A percentile compares a stretch with the other conserved stretches of the same genome.
Evolutionary conservation across 2,329 filamentous ascomycete species (phyloP).

Genomic region (Fusarium domesticum): DNA sequence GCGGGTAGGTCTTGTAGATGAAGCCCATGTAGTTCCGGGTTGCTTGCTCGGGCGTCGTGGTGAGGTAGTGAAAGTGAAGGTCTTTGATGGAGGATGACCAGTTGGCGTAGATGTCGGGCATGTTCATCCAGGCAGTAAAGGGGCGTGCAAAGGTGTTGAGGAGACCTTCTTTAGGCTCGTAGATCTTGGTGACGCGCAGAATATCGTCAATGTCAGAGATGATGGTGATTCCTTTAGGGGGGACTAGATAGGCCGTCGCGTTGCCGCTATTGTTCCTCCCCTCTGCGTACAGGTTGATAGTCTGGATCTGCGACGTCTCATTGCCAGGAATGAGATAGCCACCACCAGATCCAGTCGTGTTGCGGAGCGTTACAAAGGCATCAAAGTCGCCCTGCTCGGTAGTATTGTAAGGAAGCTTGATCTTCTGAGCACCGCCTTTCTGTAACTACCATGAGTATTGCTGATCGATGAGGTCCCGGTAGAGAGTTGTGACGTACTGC

Average conservation of each 20-base stretch:
- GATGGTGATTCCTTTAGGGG: slow-evolving; percentile 65
- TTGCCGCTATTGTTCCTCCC: slow-evolving; percentile 64
- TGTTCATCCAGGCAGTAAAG: slow-evolving; percentile 72
- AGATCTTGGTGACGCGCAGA: slow-evolving; percentile 77
- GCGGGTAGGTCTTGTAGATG: slow-evolving; percentile 75
- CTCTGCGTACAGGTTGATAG: slow-evolving; percentile 64
- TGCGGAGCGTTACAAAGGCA: slow-evolving; percentile 62
- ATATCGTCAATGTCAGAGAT: slow-evolving; percentile 80
- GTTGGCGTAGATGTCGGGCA: slow-evolving; percentile 75
- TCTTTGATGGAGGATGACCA: slow-evolving; percentile 66
- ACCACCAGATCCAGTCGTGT: slow-evolving; percentile 49
- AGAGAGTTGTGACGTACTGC: slow-evolving; percentile 37
- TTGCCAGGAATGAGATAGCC: slow-evolving; percentile 60
- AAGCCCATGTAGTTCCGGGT: slow-evolving; percentile 78
- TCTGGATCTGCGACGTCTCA: slow-evolving; percentile 61
- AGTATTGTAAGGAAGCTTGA: slow-evolving; percentile 63
- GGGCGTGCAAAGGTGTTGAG: slow-evolving; percentile 72
- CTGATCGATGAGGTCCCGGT: too few species aligned
- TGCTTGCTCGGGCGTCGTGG: slow-evolving; percentile 74
- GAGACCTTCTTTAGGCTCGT: slow-evolving; percentile 68
- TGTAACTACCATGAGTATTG: slow-evolving; percentile 11
- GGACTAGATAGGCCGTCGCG: slow-evolving; percentile 73
- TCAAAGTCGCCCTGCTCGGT: slow-evolving; percentile 71
- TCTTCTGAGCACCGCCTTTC: slow-evolving; percentile 58
- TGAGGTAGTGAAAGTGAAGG: slow-evolving; percentile 78